Conservation (phyloP, 192 early-diverging fungal genomes). For the Linnemannia zychae region DNA sequence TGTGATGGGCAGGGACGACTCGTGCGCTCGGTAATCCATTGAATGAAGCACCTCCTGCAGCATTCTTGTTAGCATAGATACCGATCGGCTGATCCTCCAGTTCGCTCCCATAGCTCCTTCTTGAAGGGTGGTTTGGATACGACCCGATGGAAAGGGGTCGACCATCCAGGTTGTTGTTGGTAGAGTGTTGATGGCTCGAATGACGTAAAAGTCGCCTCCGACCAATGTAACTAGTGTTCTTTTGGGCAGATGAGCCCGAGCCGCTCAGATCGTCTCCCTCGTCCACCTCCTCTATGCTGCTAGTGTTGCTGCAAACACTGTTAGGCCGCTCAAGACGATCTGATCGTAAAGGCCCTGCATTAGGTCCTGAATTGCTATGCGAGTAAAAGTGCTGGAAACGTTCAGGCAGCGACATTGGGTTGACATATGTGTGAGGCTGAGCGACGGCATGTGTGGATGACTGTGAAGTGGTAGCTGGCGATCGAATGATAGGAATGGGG, state of each 20-base stretch:
- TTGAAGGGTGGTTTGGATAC: neutral
- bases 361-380: constrained; percentile 22
- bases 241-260: constrained; percentile 25
- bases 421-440: constrained; percentile 28
- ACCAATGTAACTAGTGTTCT: constrained; percentile 20
- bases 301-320: constrained; percentile 48
- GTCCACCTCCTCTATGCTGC: constrained; percentile 49
- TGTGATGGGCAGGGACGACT: constrained; percentile 26
- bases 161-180: neutral
- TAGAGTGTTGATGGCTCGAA: constrained; percentile 13
- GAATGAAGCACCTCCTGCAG: constrained; percentile 25
- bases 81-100: constrained; percentile 41
- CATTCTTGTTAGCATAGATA: constrained; percentile 10
- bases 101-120: constrained; percentile 7
- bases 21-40: constrained; percentile 33
- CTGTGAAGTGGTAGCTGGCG: constrained; percentile 44
- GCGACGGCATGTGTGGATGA: constrained; percentile 38
- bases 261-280: constrained; percentile 36
- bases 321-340: constrained; percentile 36
- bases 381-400: constrained; percentile 53
- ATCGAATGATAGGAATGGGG: constrained; percentile 49
- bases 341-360: neutral
- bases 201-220: constrained; percentile 16
- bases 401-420: constrained; percentile 42
- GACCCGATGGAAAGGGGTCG: constrained; percentile 27